Base-by-base conservation (phyloP, 2,329 filamentous ascomycete species). In the Aschersonia sp. region DNA sequence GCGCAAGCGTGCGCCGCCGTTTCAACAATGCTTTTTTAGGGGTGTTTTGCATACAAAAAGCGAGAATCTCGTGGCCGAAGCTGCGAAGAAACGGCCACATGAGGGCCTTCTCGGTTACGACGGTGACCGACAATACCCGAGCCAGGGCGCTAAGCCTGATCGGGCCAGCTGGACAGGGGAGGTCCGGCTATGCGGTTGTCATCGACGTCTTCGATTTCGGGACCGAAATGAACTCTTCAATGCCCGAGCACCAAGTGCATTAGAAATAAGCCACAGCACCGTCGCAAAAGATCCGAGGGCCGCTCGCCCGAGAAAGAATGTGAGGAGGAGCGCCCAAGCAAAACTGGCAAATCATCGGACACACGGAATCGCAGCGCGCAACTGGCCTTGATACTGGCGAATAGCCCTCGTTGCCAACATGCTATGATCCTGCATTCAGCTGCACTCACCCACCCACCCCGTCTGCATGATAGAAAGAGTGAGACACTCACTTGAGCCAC, bases 211-310 rank as follows among this genome's bases (percentile, higher is more conserved):
- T 20, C 20, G 35, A 12, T 29, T 32, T 52, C 50, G 50, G 50
- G 44, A 45, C 50, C 50, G 50, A 52, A 42, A 48, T 42, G 35
- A 29, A n/a, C 44, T 28, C 12, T 28, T 43, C 31, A 20, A 32
- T 43, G 35, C 40, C 50, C 50, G 50, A 50, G 43, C 20, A 12
- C 35, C 7, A 7, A 38, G 35, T 2, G 7, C 7, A 12, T 38
- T 7, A 12, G 7, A 12, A 7, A 9, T 12, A 12, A 38, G 35
- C 7, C 7, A 9, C 3, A 4, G 7, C 35, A 38, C 7, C 7
- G 35, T 12, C 35, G 35, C 10, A 7, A 10, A 38, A 38, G 32
- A 38, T 38, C 32, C 10, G 32, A 10, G 7, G 10, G 10, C 10
- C 7, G 10, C 10, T 38, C 7, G 6, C 32, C 10, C 32, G 32